Percentiles rank a stretch among this genome's conserved stretches.
phyloP scores from a whole-genome alignment of 768 basidiomycete genomes.

The Leccinum pellstonianum region DNA sequence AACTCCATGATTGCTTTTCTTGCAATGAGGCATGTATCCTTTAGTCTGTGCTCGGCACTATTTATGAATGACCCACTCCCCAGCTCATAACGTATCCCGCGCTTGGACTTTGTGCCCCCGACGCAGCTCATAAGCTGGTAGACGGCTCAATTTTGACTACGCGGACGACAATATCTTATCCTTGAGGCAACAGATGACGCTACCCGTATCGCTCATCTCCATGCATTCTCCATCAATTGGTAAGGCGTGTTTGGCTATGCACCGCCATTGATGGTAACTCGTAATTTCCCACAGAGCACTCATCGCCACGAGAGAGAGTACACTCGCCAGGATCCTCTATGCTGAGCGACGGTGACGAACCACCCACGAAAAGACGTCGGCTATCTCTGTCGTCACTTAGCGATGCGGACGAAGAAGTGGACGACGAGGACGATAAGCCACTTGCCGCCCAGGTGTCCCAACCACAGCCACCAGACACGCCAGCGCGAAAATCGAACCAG shows the following conservation, averaged over 20 bases:
- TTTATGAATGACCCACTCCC: neutral
- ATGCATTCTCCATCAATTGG: constrained; percentile 55
- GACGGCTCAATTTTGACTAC: constrained; percentile 51
- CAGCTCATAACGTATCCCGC: constrained; percentile 83
- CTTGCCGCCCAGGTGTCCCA: constrained; percentile 47
- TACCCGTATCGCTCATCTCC: constrained; percentile 50
- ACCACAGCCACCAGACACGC: constrained; percentile 31
- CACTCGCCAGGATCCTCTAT: constrained; percentile 41
- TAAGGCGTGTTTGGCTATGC: constrained; percentile 26
- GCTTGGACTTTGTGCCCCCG: constrained; percentile 63
- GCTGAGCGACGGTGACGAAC: constrained; percentile 44
- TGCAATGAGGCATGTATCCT: constrained; percentile 61
- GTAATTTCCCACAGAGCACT: constrained; percentile 23
- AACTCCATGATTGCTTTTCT: constrained; percentile 86
- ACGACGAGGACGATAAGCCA: constrained; percentile 61
- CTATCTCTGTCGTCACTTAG: constrained; percentile 57
- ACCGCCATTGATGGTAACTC: neutral
- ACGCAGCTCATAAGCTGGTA: constrained; percentile 72
- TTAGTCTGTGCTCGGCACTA: neutral
- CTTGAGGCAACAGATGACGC: constrained; percentile 67
- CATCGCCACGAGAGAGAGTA: constrained; percentile 20
- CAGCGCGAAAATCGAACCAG: constrained; percentile 34
- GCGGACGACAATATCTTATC: constrained; percentile 67
- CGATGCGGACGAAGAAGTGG: constrained; percentile 43
- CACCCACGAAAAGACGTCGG: constrained; percentile 52